Evolutionary conservation across 176 grass and related monocot genomes (phyloP).

Genomic region (Hsuehochloa calcarea): DNA sequence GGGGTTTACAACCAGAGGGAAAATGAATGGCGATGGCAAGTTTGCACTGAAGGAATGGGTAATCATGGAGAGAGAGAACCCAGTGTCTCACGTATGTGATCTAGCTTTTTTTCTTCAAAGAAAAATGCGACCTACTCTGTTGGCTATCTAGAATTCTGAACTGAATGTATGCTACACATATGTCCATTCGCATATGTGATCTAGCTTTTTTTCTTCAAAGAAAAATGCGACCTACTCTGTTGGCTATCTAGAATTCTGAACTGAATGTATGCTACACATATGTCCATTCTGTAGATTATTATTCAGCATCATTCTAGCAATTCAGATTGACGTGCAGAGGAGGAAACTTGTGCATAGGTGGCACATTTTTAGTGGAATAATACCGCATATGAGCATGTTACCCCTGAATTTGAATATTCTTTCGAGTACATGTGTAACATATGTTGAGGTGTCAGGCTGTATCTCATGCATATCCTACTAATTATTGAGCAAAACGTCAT

Average conservation of each 20-base stretch:
- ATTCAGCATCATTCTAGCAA: not conserved
- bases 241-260: not conserved
- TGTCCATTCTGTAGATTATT: not conserved
- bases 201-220: not conserved
- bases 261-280: not conserved
- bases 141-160: not conserved
- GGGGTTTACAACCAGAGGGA: not conserved
- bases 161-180: not conserved
- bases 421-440: not conserved
- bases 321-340: not conserved
- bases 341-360: not conserved
- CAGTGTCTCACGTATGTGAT: not conserved
- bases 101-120: not conserved
- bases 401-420: constrained; percentile 14
- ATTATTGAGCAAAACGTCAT: not conserved
- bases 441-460: not conserved
- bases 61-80: not conserved
- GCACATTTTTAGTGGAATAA: not conserved
- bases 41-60: not conserved
- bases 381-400: not conserved
- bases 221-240: not conserved
- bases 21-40: not conserved
- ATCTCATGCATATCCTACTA: not conserved
- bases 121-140: not conserved
- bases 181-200: not conserved